Evolutionary conservation across 306 rosid species (phyloP), one percentile per base, ranked within the genome.

Genomic region (Cucumis cinereus): DNA sequence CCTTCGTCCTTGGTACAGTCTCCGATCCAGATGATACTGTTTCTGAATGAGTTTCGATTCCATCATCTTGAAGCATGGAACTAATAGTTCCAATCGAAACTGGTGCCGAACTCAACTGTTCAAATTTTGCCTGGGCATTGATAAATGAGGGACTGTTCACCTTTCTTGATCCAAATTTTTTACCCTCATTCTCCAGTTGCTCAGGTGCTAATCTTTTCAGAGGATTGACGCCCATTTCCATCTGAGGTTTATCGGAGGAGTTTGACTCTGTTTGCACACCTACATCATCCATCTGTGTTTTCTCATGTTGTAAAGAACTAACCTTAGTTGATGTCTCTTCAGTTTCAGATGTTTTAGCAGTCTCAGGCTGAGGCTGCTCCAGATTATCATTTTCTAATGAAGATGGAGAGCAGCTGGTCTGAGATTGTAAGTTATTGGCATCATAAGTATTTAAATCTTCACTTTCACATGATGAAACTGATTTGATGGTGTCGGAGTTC

Each of bases 41-140:
- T 15, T 83, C 89, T 77, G 80, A 76, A 53, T 77, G 89, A 41
- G 87, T 80, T 73, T 88, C 96, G 75, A 79, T 83, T 24, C 70
- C 81, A 83, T 84, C 83, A 67, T 87, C 93, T 68, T 84, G 85
- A 81, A 55, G 47, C 55, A 89, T 81, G 60, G 83, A 56, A 68
- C 82, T 80, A 77, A 71, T 75, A 7, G 85, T 61, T 78, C 76
- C 78, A 79, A 82, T 83, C 20, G 88, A 80, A 87, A 79, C 82
- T 19, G 76, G 78, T 55, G 81, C 74, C 63, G 85, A 87, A 77
- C 85, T 86, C 81, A 78, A 79, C 83, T 85, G 94, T 83, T 87
- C 88, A 66, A 93, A 88, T 84, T 93, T 93, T 4, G 89, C 88
- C 58, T 93, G 92, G 74, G 88, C 92, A 55, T 88, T 88, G 76